A percentile compares a stretch with the other conserved stretches of the same genome.
Conservation (phyloP, 306 rosid genomes). For the Corylus avellana region DNA sequence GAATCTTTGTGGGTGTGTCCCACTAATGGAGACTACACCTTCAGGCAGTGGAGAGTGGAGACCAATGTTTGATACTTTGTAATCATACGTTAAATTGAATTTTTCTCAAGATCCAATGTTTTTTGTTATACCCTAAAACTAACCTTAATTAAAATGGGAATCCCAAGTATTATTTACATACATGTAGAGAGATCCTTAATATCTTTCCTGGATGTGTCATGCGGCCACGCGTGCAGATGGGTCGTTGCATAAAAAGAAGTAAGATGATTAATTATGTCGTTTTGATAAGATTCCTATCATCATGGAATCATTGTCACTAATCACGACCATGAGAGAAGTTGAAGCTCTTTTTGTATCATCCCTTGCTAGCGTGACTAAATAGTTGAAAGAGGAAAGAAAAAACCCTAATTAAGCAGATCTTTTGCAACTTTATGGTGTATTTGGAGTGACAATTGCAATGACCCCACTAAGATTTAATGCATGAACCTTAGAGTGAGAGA, state of each 20-base stretch:
- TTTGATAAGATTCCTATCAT: not conserved
- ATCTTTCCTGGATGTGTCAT: not conserved
- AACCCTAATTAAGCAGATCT: not conserved
- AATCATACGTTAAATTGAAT: no score
- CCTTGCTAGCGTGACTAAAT: not conserved
- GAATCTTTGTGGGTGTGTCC: not conserved
- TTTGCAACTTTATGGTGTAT: not conserved
- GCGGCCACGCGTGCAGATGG: slow-evolving; percentile 18
- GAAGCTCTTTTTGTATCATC: no score
- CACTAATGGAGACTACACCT: not conserved
- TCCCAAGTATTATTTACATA: no score
- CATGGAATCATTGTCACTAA: slow-evolving; percentile 6
- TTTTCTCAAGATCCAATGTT: no score
- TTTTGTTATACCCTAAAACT: no score
- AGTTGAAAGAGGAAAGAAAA: not conserved
- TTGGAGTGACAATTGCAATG: not conserved
- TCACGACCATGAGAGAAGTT: not conserved
- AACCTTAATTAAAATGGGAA: no score
- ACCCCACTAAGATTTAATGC: slow-evolving; percentile 34
- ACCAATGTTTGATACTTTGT: no score
- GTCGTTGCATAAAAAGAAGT: slow-evolving; percentile 1
- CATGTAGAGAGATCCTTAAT: no score
- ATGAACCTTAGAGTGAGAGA: slow-evolving; percentile 27
- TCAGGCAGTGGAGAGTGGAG: no score
- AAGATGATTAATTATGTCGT: slow-evolving; percentile 6